Base-by-base conservation (phyloP, 495 filamentous ascomycete species). In the Jackrogersella multiformis region DNA sequence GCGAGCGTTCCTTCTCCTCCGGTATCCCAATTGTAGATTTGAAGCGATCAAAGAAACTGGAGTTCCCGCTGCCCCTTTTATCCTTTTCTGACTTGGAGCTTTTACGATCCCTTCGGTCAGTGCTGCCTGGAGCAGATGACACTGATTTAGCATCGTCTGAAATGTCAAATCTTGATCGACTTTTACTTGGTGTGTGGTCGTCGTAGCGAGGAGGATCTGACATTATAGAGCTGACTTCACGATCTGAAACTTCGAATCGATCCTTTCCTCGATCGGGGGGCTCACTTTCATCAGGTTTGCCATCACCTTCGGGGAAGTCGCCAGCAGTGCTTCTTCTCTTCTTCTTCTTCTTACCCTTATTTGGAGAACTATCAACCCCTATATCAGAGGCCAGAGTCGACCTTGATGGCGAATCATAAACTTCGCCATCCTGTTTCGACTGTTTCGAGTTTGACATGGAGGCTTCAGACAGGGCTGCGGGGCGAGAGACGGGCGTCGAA, bases 171-270 rank as follows among this genome's bases (percentile, higher is more conserved):
- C 15, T 63, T 24, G 24, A 24, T 30, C 53, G 53, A 26, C 62
- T 68, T 57, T 72, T 73, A 45, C 74, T 73, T 5, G 68, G 67
- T 56, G 72, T 73, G 52, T 74, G 61, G 39, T 74, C 74, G 34
- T 75, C 76, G 53, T 73, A 70, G 48, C 73, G 70, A 45, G 62
- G 65, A 15, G 73, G 70, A 34, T 75, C 79, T 1, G 81, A 79
- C 5, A 81, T 75, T n/a, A 80, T 73, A 41, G 81, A 83, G 51
- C 75, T 77, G 26, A 77, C 70, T 28, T 81, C 79, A 9, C 76
- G 77, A 45, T 78, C 75, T 18, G 70, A 41, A 42, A 59, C 52
- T 59, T 73, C 56, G 46, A 72, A 74, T 9, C 46, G 66, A 13
- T 72, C 75, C 5, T 59, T 69, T 26, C 63, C 72, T 56, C 55